These are phyloP conservation scores for Chamaenerion angustifolium DNA, from an alignment of 345 rosid species.

Conservation along the genomic window DNA sequence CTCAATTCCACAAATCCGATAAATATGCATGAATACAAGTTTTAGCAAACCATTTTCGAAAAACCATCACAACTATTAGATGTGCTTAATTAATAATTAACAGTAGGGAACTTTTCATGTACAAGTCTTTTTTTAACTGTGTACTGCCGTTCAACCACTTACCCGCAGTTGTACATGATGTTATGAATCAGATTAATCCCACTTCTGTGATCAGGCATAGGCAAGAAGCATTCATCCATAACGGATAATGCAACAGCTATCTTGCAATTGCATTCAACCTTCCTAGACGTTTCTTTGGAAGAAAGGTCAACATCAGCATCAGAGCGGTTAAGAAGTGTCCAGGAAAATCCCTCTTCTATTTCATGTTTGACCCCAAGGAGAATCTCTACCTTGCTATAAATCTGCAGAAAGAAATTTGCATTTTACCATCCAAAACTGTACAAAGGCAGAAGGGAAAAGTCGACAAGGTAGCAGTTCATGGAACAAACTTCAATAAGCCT, in stretches of 20 bases:
- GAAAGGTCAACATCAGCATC: slow-evolving; percentile 37
- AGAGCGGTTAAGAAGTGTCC: slow-evolving; percentile 58
- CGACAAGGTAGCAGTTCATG: no score
- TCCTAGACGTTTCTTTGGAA: slow-evolving; percentile 30
- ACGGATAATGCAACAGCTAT: slow-evolving; percentile 73
- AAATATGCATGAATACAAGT: no score
- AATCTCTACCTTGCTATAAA: slow-evolving; percentile 37
- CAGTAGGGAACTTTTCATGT: no score
- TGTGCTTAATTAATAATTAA: no score
- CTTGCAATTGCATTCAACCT: slow-evolving; percentile 68
- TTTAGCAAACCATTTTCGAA: no score
- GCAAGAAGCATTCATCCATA: slow-evolving; percentile 95
- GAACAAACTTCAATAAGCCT: no score
- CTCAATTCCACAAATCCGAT: no score
- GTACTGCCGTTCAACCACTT: slow-evolving; percentile 10
- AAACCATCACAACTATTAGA: no score
- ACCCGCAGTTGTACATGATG: slow-evolving; percentile 80
- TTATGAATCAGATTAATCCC: slow-evolving; percentile 79
- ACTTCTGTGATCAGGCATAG: slow-evolving; percentile 73
- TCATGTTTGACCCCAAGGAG: slow-evolving; percentile 77
- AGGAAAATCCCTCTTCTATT: slow-evolving; percentile 74
- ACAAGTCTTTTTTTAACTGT: no score
- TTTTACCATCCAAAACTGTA: not conserved
- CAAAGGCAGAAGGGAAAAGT: no score
- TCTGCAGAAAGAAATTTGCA: slow-evolving; percentile 21